These are phyloP conservation scores for Calonectria hongkongensis DNA, from an alignment of 2,329 filamentous ascomycete genomes.

Conservation along the genomic window DNA sequence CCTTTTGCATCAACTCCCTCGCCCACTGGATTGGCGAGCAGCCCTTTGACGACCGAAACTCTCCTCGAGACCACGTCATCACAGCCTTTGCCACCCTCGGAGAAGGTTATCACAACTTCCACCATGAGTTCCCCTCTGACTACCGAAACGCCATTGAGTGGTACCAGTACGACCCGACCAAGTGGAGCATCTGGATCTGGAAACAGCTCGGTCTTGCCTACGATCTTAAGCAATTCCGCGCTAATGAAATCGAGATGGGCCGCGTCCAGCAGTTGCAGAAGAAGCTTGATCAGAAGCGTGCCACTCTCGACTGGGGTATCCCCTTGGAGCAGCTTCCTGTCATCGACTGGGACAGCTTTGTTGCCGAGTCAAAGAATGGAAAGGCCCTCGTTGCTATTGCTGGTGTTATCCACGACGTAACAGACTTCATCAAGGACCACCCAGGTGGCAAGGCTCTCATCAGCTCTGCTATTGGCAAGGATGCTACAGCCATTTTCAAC, in stretches of 20 bases:
- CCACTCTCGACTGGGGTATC: slow-evolving; percentile 88
- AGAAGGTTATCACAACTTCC: slow-evolving; percentile 96
- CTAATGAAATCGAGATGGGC: slow-evolving; percentile 95
- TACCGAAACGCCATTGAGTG: slow-evolving; percentile 94
- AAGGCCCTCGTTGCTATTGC: slow-evolving; percentile 85
- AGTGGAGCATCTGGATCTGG: slow-evolving; percentile 90
- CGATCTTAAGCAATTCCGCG: slow-evolving; percentile 92
- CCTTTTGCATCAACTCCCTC: slow-evolving; percentile 93
- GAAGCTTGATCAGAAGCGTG: slow-evolving; percentile 92
- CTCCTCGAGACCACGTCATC: slow-evolving; percentile 89
- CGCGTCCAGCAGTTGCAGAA: slow-evolving; percentile 92
- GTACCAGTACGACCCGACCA: slow-evolving; percentile 94
- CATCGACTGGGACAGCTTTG: slow-evolving; percentile 90
- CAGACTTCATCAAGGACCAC: slow-evolving; percentile 90
- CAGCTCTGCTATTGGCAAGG: slow-evolving; percentile 87
- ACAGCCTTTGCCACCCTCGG: slow-evolving; percentile 90
- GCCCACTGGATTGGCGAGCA: slow-evolving; percentile 95
- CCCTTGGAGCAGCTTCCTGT: slow-evolving; percentile 90
- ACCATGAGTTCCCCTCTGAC: slow-evolving; percentile 94
- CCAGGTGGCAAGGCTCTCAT: slow-evolving; percentile 93
- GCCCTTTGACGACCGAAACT: slow-evolving; percentile 94
- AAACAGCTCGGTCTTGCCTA: slow-evolving; percentile 89
- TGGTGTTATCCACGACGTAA: slow-evolving; percentile 90
- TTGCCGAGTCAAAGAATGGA: slow-evolving; percentile 84
- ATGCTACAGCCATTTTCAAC: slow-evolving; percentile 93